Evolutionary conservation across 768 basidiomycete species (phyloP).

Genomic region (Daedaleopsis sinensis): DNA sequence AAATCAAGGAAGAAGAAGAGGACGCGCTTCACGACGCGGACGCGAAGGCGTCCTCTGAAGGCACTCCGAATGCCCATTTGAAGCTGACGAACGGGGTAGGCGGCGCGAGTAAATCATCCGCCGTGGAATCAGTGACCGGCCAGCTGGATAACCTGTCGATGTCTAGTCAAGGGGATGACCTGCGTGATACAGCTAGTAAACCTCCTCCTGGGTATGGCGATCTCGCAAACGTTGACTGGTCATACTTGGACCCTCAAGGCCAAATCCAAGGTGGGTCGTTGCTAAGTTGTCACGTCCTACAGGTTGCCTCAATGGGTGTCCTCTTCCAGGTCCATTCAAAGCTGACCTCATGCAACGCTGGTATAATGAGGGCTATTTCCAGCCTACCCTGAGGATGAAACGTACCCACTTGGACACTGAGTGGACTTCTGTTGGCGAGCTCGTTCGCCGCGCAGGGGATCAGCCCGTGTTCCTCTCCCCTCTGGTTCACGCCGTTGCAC

Average conservation of each 20-base stretch:
- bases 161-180: constrained; percentile 18
- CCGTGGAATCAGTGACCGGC: constrained; percentile 1
- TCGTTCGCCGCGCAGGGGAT: constrained; percentile 54
- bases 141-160: constrained; percentile 1
- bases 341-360: constrained; percentile 94
- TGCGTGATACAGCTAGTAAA: constrained; percentile 1
- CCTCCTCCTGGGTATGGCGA: constrained; percentile 52
- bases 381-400: constrained; percentile 80
- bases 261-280: constrained; percentile 75
- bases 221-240: constrained; percentile 76
- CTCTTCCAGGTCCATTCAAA: constrained; percentile 75
- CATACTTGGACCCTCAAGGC: constrained; percentile 91
- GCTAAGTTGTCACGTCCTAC: background rate
- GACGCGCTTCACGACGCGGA: constrained; percentile 13
- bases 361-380: constrained; percentile 90
- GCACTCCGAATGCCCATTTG: background rate
- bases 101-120: background rate
- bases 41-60: background rate
- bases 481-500: constrained; percentile 41
- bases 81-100: background rate
- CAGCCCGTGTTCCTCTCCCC: constrained; percentile 69
- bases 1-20: constrained; percentile 68
- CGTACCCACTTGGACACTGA: constrained; percentile 69
- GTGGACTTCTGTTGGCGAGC: constrained; percentile 67
- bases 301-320: constrained; percentile 2